Conservation (phyloP, 208 protist species). For the Leishmania aethiopica region DNA sequence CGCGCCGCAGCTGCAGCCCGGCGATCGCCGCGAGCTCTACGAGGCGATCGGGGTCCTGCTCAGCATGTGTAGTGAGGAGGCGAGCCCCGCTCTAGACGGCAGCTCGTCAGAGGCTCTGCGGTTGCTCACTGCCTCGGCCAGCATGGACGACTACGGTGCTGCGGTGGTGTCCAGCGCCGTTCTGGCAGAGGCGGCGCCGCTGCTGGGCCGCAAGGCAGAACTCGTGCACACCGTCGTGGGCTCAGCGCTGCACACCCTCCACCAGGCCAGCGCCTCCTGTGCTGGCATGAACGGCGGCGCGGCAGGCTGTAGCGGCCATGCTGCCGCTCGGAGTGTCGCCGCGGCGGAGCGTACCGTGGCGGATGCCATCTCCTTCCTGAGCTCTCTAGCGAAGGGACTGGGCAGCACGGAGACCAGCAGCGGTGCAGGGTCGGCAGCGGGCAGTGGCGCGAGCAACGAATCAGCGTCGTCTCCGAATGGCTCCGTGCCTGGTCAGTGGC, state of each 20-base stretch:
- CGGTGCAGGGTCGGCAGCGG: neutral
- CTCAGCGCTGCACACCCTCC: constrained; percentile 21
- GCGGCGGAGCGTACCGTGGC: constrained; percentile 36
- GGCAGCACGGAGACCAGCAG: neutral
- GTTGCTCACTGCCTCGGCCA: constrained; percentile 3
- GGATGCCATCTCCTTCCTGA: constrained; percentile 59
- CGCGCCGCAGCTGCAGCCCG: constrained; percentile 36
- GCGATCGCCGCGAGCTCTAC: constrained; percentile 70
- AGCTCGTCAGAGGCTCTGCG: constrained; percentile 7
- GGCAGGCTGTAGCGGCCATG: neutral
- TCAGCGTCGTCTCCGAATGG: constrained; percentile 1
- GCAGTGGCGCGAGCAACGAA: neutral
- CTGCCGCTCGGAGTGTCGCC: neutral
- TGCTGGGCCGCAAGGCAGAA: constrained; percentile 29
- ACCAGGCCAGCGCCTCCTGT: constrained; percentile 21
- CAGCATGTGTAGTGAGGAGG: constrained; percentile 34
- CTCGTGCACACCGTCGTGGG: constrained; percentile 25
- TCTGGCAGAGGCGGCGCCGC: constrained; percentile 18
- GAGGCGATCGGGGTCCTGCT: constrained; percentile 72
- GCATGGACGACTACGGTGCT: neutral
- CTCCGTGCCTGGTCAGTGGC: neutral
- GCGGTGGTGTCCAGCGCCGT: constrained; percentile 1
- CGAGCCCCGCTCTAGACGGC: neutral
- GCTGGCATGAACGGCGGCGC: neutral
- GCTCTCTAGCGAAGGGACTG: constrained; percentile 51